phyloP scores from a whole-genome alignment of 441 rosid genomes.

The Gossypium gossypioides region DNA sequence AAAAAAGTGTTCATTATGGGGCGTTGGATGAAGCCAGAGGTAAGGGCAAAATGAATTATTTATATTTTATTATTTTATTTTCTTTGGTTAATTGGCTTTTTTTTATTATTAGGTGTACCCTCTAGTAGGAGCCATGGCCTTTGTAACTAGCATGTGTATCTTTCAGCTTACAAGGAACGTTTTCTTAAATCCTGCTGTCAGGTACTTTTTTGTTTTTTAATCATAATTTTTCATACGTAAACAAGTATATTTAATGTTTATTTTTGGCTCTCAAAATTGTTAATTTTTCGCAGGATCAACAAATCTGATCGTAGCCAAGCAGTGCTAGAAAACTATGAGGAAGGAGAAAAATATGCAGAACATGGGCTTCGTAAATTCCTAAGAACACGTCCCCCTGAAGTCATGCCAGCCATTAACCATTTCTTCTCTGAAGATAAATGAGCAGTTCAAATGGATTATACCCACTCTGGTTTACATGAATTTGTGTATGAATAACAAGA shows the following conservation, averaged over 20 bases:
- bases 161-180: conserved; percentile 48
- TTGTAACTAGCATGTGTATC: conserved; percentile 40
- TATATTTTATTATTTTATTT: not conserved
- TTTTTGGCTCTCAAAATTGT: not conserved
- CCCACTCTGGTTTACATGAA: not conserved
- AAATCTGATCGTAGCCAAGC: conserved; percentile 30
- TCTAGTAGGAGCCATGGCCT: conserved; percentile 46
- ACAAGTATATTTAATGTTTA: not conserved
- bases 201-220: conserved; percentile 18
- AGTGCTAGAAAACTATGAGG: conserved; percentile 40
- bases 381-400: conserved; percentile 42
- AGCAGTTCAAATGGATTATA: not conserved
- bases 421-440: conserved; percentile 39
- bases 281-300: conserved; percentile 19
- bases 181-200: conserved; percentile 42
- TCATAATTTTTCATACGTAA: too few relatives aligned
- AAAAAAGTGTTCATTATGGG: conserved; percentile 30
- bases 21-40: conserved; percentile 76
- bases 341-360: conserved; percentile 46
- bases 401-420: conserved; percentile 49
- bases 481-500: not conserved
- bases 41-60: conserved; percentile 13
- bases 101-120: conserved; percentile 36
- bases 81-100: not conserved
- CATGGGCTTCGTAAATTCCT: conserved; percentile 48